Percentiles rank a stretch among this genome's conserved stretches.
Conservation (phyloP, 768 basidiomycete genomes). For the Kwoniella dendrophila region DNA sequence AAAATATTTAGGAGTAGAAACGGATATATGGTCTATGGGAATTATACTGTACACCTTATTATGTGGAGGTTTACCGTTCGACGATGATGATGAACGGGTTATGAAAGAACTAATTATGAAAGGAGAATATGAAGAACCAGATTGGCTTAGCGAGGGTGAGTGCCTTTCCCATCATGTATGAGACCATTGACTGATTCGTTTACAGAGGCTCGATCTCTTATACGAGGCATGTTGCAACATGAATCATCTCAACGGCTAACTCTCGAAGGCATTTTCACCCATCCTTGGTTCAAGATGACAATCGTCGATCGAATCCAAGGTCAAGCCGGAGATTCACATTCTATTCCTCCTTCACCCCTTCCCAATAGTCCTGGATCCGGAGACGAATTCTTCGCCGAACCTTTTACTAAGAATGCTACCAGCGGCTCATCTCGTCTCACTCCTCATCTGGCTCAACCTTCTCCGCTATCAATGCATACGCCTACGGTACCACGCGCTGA, state of each 20-base stretch:
- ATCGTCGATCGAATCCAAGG: constrained; percentile 24
- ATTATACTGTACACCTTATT: constrained; percentile 87
- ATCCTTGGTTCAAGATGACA: constrained; percentile 74
- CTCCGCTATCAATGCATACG: constrained; percentile 33
- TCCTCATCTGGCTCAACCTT: constrained; percentile 19
- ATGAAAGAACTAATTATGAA: constrained; percentile 84
- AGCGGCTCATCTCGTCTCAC: constrained; percentile 3
- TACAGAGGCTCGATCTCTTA: constrained; percentile 82
- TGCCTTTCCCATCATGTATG: constrained; percentile 2
- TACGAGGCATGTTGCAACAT: constrained; percentile 73
- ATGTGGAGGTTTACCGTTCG: constrained; percentile 86
- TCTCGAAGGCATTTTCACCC: constrained; percentile 81
- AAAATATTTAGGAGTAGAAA: constrained; percentile 89
- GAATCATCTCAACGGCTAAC: constrained; percentile 74
- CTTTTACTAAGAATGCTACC: constrained; percentile 11
- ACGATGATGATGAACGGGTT: constrained; percentile 73
- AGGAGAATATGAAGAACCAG: constrained; percentile 86
- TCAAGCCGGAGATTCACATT: constrained; percentile 24
- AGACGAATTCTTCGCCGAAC: constrained; percentile 32
- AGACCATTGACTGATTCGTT: background rate
- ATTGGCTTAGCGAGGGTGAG: constrained; percentile 84
- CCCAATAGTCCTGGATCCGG: constrained; percentile 19
- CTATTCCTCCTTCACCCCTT: constrained; percentile 33
- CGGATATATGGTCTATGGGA: constrained; percentile 93
- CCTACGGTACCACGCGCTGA: constrained; percentile 15